A percentile compares a stretch with the other conserved stretches of the same genome.
phyloP scores from a whole-genome alignment of 2,329 filamentous ascomycete genomes.

The Trichophyton schoenleinii region DNA sequence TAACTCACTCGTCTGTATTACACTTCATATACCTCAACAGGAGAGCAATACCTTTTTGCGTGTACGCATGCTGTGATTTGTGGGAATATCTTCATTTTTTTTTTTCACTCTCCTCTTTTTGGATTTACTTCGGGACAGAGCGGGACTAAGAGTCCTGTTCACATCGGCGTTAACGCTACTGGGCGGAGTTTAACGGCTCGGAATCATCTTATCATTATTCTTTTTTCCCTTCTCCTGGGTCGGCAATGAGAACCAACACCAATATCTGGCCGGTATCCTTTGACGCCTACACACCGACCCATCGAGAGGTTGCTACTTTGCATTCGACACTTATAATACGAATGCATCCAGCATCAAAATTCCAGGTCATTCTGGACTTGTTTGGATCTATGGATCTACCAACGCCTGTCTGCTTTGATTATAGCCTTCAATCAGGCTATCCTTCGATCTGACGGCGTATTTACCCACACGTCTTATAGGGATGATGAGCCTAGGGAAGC shows the following conservation, averaged over 20 bases:
- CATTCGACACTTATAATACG: not conserved
- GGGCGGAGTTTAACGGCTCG: not conserved
- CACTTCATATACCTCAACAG: not conserved
- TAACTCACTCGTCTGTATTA: constrained; percentile 32
- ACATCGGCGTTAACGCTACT: not conserved
- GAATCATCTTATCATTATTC: not conserved
- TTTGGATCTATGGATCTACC: not conserved
- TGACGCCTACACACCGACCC: not conserved
- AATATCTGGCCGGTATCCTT: not conserved
- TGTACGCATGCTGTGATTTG: not conserved
- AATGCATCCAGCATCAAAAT: not conserved
- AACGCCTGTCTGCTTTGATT: not conserved
- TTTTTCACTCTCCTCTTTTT: not conserved
- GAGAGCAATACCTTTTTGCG: not conserved
- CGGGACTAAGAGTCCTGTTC: not conserved
- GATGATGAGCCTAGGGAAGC: not conserved
- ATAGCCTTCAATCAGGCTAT: not conserved
- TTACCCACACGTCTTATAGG: not conserved
- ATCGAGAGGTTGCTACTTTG: not conserved
- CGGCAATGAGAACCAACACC: not conserved
- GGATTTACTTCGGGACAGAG: not conserved
- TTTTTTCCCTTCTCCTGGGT: not conserved
- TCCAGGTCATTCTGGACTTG: not conserved
- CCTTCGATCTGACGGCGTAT: not conserved
- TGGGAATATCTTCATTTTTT: not conserved